These are phyloP conservation scores for Hypericum perforatum DNA, from an alignment of 345 rosid genomes.

Conservation along the genomic window DNA sequence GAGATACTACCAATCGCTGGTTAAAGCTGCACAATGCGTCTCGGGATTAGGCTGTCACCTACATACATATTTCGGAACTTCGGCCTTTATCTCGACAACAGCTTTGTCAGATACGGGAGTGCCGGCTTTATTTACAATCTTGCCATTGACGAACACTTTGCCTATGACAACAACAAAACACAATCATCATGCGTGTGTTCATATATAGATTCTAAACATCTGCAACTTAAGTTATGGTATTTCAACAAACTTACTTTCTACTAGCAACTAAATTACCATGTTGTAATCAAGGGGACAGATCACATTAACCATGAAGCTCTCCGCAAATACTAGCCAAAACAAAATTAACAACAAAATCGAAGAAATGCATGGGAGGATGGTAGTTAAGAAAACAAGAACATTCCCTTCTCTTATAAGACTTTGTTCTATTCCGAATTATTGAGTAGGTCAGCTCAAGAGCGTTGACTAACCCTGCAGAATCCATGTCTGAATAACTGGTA, in stretches of 20 bases:
- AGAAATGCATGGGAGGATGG: too few relatives aligned
- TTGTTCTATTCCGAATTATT: too few relatives aligned
- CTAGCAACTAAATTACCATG: too few relatives aligned
- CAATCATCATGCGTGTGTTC: neutral
- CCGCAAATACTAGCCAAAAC: too few relatives aligned
- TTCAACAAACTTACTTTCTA: too few relatives aligned
- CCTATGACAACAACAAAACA: constrained; percentile 31
- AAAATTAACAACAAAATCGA: too few relatives aligned
- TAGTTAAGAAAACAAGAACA: too few relatives aligned
- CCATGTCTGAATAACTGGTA: constrained; percentile 78
- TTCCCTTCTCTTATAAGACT: too few relatives aligned
- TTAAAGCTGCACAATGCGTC: constrained; percentile 12
- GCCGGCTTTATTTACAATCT: constrained; percentile 76
- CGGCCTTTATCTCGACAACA: constrained; percentile 63
- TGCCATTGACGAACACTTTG: constrained; percentile 85
- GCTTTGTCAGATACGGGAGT: constrained; percentile 60
- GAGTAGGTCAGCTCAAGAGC: constrained; percentile 9
- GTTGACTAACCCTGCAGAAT: constrained; percentile 60
- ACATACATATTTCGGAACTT: constrained; percentile 95
- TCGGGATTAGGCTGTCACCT: constrained; percentile 62
- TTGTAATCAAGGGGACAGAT: too few relatives aligned
- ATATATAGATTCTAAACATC: constrained; percentile 4
- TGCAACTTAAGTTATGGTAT: too few relatives aligned
- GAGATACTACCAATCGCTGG: neutral
- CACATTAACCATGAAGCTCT: too few relatives aligned